These are phyloP conservation scores for Epichloe coenophiala DNA, from an alignment of 2,329 filamentous ascomycete genomes.

Conservation along the genomic window DNA sequence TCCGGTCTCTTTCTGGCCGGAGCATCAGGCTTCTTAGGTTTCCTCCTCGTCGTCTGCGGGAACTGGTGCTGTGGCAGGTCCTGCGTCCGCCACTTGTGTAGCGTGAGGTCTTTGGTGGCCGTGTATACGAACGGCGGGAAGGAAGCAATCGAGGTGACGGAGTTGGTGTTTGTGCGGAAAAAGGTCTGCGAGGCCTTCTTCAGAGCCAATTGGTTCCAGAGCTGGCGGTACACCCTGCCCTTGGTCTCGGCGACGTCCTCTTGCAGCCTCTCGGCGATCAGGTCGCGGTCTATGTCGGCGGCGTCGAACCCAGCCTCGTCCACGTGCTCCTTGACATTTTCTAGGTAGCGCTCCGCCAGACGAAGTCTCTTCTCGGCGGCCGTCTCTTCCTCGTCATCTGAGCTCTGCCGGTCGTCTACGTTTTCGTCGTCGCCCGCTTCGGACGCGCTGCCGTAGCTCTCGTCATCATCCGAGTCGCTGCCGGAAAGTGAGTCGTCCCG, in stretches of 20 bases:
- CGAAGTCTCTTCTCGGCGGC: slow-evolving; percentile 76
- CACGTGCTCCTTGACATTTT: slow-evolving; percentile 74
- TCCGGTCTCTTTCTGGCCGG: slow-evolving; percentile 49
- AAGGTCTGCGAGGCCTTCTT: slow-evolving; percentile 51
- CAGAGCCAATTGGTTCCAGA: slow-evolving; percentile 63
- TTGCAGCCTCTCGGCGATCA: slow-evolving; percentile 80
- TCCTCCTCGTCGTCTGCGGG: slow-evolving; percentile 43
- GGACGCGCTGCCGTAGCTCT: slow-evolving; percentile 23
- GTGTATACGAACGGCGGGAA: slow-evolving; percentile 77
- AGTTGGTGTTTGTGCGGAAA: slow-evolving; percentile 66
- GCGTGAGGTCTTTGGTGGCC: slow-evolving; percentile 66
- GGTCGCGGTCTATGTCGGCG: slow-evolving; percentile 79
- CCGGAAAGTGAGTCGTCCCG: slow-evolving; percentile 72
- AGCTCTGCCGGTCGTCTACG: slow-evolving; percentile 31
- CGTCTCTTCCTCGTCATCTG: slow-evolving; percentile 73
- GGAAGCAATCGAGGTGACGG: slow-evolving; percentile 67
- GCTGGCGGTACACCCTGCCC: slow-evolving; percentile 71
- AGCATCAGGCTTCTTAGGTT: slow-evolving; percentile 42
- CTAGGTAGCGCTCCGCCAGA: slow-evolving; percentile 82
- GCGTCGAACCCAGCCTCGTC: slow-evolving; percentile 82
- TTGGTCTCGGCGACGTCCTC: slow-evolving; percentile 89
- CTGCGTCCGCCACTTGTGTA: slow-evolving; percentile 85
- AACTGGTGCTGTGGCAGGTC: slow-evolving; percentile 47
- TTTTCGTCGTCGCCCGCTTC: slow-evolving; percentile 29
- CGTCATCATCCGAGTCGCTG: slow-evolving; percentile 61